These are phyloP conservation scores for Prototheca cutis DNA, from an alignment of 163 green algal species.

Conservation along the genomic window DNA sequence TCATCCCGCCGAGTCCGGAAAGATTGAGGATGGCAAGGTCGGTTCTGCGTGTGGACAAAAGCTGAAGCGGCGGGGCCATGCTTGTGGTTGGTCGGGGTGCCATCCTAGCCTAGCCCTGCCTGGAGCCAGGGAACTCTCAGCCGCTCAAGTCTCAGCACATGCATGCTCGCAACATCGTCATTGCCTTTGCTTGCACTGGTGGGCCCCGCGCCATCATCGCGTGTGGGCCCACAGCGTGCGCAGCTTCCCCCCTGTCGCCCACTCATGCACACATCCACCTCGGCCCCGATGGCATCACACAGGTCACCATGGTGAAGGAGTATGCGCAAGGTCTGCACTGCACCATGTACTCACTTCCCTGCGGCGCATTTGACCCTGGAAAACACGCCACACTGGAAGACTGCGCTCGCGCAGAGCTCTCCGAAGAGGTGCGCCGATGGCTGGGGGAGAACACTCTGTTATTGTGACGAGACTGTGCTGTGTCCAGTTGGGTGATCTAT, in stretches of 20 bases:
- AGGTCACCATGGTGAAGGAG: constrained; percentile 51
- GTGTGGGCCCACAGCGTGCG: neutral
- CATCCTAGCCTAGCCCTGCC: too few relatives aligned
- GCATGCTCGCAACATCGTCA: too few relatives aligned
- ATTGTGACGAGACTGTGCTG: too few relatives aligned
- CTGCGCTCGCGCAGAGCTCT: constrained; percentile 64
- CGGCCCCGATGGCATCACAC: neutral
- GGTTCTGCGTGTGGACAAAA: neutral
- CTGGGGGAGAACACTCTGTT: neutral
- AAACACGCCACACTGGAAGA: constrained; percentile 40
- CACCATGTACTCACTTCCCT: constrained; percentile 65
- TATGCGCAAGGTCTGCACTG: constrained; percentile 55
- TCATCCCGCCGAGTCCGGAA: constrained; percentile 27
- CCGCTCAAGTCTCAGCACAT: neutral
- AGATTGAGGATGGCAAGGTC: constrained; percentile 2
- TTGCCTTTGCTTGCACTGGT: too few relatives aligned
- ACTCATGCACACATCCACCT: neutral
- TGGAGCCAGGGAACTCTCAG: too few relatives aligned
- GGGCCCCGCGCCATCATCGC: too few relatives aligned
- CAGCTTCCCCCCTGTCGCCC: neutral
- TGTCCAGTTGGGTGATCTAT: neutral
- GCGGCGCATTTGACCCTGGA: constrained; percentile 50
- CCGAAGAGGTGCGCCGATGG: constrained; percentile 49
- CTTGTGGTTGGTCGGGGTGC: too few relatives aligned
- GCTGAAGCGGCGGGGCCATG: too few relatives aligned